A percentile compares a stretch with the other conserved stretches of the same genome.
Evolutionary conservation across 2,329 filamentous ascomycete genomes (phyloP).

Genomic region (Zymoseptoria passerinii): DNA sequence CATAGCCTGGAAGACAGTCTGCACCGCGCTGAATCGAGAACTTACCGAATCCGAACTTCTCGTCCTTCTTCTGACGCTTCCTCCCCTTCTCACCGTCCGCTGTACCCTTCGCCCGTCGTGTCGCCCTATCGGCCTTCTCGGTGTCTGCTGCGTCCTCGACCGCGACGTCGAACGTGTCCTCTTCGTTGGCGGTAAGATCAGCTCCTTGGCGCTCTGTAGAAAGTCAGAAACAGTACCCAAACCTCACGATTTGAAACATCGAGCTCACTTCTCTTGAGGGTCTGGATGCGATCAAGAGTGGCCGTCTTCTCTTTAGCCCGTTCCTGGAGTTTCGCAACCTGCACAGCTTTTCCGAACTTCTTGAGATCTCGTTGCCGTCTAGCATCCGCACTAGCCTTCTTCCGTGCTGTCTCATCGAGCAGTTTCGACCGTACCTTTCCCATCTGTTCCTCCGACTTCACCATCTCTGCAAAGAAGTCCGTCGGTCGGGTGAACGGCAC

Average conservation of each 20-base stretch:
- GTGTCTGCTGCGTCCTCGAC: slow-evolving; percentile 59
- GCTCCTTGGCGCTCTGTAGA: slow-evolving; percentile 67
- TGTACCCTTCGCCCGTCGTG: slow-evolving; percentile 30
- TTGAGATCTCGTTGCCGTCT: slow-evolving; percentile 88
- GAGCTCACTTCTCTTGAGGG: slow-evolving; percentile 83
- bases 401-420: slow-evolving; percentile 80
- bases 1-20: slow-evolving; percentile 44
- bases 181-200: slow-evolving; percentile 60
- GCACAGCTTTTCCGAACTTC: slow-evolving; percentile 98
- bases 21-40: too few relatives aligned
- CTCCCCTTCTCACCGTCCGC: slow-evolving; percentile 37
- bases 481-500: slow-evolving; percentile 78
- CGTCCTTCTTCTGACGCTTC: slow-evolving; percentile 89
- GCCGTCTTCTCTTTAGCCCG: slow-evolving; percentile 84
- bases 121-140: slow-evolving; percentile 37
- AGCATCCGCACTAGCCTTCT: slow-evolving; percentile 88
- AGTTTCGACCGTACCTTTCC: slow-evolving; percentile 90
- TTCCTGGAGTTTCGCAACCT: slow-evolving; percentile 93
- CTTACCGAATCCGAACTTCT: slow-evolving; percentile 61
- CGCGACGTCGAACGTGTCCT: slow-evolving; percentile 84
- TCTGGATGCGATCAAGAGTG: slow-evolving; percentile 90
- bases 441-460: slow-evolving; percentile 98
- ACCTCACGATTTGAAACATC: not conserved
- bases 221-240: slow-evolving; percentile 16
- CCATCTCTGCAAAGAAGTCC: slow-evolving; percentile 99